Evolutionary conservation across 2,329 filamentous ascomycete genomes (phyloP), one percentile per base, ranked within the genome.

Genomic region (Cladobotryum mycophilum): DNA sequence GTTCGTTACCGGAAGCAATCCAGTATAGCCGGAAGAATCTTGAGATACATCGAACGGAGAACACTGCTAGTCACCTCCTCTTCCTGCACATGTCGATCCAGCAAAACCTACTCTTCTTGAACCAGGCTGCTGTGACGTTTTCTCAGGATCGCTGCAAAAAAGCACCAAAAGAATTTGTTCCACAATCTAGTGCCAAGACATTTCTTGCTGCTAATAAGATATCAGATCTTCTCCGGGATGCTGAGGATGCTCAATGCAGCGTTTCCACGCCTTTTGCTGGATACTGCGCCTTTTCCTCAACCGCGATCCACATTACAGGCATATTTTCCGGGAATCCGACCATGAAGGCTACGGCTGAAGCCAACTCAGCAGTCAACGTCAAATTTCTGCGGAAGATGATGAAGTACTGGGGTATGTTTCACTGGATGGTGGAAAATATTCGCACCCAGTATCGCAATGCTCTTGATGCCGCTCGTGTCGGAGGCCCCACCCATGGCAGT

Each of bases 401-500:
- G 74, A 88, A 88, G 53, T 91, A 93, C 62, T 99, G 93, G 93
- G 93, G 92, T 53, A 95, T 96, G 86, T 96, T 97, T 64, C 89
- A 96, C 65, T 96, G 90, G 71, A 91, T 97, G 80, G 86, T 89
- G 1, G 91, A 97, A 64, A 93, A 92, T 61, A 78, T 96, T 35
- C 90, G 93, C 53, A 87, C 92, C 49, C 83, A 95, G 54, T 99
- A 96, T 64, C 82, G 87, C 47, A 81, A 84, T 44, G 92, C 90
- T 59, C 85, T 90, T 14, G 90, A 96, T 65, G 85, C 86, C n/a
- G 82, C 85, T 30, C 76, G 85, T 48, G 80, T 82, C 58, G 88
- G 88, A 9, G 75, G 75, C n/a, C 68, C 75, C 56, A 65, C 70
- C 53, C 66, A 67, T 51, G 71, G 77, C 48, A 71, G 71, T 41